Conservation (phyloP, 331 rosid species). For the Rhamnella rubrinervis region DNA sequence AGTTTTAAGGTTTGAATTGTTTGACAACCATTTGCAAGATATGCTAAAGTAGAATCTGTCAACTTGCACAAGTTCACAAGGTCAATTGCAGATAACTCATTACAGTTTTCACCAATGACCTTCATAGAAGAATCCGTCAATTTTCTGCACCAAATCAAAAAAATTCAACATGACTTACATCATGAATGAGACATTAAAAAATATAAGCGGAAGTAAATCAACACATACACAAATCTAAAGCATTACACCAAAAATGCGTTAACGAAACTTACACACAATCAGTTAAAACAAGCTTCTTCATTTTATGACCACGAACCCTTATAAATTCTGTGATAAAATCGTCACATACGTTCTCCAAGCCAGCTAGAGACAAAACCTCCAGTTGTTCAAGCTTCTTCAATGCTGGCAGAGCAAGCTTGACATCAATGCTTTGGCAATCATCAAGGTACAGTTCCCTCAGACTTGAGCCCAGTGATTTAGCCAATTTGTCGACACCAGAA, state of each 20-base stretch:
- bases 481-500: conserved; percentile 45
- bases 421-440: conserved; percentile 58
- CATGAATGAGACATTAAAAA: conserved; percentile 1
- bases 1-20: conserved; percentile 57
- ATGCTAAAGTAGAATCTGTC: conserved; percentile 56
- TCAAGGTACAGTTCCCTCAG: conserved; percentile 73
- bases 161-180: conserved; percentile 18
- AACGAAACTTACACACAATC: conserved; percentile 65
- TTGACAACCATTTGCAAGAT: conserved; percentile 65
- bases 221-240: not conserved
- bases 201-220: conserved; percentile 1
- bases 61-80: conserved; percentile 50
- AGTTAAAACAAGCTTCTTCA: conserved; percentile 75
- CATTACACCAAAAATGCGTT: not conserved
- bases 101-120: conserved; percentile 62
- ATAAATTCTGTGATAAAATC: conserved; percentile 45
- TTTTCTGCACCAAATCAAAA: conserved; percentile 52
- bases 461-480: conserved; percentile 56
- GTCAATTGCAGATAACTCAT: conserved; percentile 52
- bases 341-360: conserved; percentile 54
- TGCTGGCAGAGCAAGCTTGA: conserved; percentile 42
- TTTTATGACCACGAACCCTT: conserved; percentile 44
- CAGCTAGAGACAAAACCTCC: conserved; percentile 73
- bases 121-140: conserved; percentile 69
- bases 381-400: conserved; percentile 54